Evolutionary conservation across 441 rosid species (phyloP), one percentile per base, ranked within the genome.

Genomic region (Erodium texanum): DNA sequence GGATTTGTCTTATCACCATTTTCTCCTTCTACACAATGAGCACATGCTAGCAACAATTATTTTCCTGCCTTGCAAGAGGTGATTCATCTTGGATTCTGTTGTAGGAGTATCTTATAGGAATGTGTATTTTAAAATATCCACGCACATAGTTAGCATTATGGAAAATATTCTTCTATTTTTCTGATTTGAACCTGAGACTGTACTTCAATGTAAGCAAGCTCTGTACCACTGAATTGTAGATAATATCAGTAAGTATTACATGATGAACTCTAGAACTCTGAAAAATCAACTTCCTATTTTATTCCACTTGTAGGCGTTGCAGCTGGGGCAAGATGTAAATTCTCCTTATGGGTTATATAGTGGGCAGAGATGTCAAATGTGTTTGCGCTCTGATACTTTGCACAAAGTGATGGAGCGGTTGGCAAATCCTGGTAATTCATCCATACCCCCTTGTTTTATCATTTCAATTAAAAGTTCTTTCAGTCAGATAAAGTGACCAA

Each of bases 301-400:
- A n/a, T n/a, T n/a, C n/a, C n/a, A n/a, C n/a, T n/a, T 75, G n/a
- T 70, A 95, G 99, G 99, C 98, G n/a, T 75, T 92, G 81, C 99
- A 89, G 73, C 70, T 92, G 84, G 96, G 93, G 61, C 97, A 92
- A 74, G 96, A 95, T 79, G 81, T 92, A 36, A 75, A 76, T 74
- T 78, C 84, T 27, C 80, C 88, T 9, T 73, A 73, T 71, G 92
- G 84, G 65, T 75, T 81, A 11, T 76, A 68, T 76, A 89, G 81
- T 36, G 89, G 87, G 45, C 95, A 83, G 81, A 84, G 97, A 82
- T 92, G 96, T 78, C 98, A 92, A 70, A 88, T 88, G 94, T 88
- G 94, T 65, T 76, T 88, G 77, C 81, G 85, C 5, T 77, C 89
- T 0, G 91, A 88, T 78, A 74, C 94, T 65, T 80, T 88, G 70